Base-by-base conservation (phyloP, 1,139 yeast genomes). In the Trichomonascaceae sp. region DNA sequence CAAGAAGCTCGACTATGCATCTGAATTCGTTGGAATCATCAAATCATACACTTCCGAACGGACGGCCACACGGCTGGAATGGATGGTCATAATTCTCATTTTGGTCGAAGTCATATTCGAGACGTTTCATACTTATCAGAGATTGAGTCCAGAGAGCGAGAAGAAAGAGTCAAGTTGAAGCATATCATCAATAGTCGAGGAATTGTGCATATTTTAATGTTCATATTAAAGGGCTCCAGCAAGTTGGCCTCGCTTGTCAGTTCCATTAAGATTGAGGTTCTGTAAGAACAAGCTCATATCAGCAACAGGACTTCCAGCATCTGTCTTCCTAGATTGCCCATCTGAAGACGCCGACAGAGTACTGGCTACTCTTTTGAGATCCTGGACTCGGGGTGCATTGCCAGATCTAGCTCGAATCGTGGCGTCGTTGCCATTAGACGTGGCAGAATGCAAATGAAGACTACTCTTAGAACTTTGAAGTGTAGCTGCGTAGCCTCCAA, bases 51-150 rank as follows among this genome's bases (percentile, higher is more conserved):
- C 90, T 57, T 85, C 83, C 57, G 96, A 89, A 62, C 82, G 84
- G 63, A 87, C 85, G 57, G 79, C 93, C 43, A 80, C 89, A 1
- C 74, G 89, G 22, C 73, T 90, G 47, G 97, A 90, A 67, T 87
- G 95, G 95, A 85, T 89, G 67, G 88, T 90, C 61, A 88, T 90
- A 52, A 74, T 83, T 47, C 75, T 90, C 60, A 90, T 90, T 57
- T 78, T 87, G 77, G 83, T 90, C 47, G 97, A 90, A 66, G 96
- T 90, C 24, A 76, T 83, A 22, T 87, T 89, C 67, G 97, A 90
- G 67, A 71, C 81, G 2, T 79, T 82, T 60, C 95, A 82, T 61
- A 80, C 80, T 58, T 74, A 75, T 55, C 83, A 80, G 27, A 19
- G 48, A 30, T 41, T 45, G 43, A 46, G 13, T 30, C 24, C n/a